A percentile compares a stretch with the other conserved stretches of the same genome.
Conservation (phyloP, 2,329 filamentous ascomycete genomes). For the Didymella segeticola region DNA sequence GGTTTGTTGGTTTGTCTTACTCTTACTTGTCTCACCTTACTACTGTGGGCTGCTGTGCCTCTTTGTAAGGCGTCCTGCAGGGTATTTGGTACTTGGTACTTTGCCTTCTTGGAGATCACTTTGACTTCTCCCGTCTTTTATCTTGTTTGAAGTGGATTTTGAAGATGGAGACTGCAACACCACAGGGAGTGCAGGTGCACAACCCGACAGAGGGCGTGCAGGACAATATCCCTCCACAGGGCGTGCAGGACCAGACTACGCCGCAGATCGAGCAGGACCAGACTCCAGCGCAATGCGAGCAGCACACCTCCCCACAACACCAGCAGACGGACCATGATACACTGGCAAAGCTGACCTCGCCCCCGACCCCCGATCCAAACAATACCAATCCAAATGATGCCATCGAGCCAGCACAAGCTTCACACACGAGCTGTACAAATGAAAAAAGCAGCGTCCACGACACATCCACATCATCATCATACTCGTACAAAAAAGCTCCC, state of each 20-base stretch:
- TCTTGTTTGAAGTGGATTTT: not conserved
- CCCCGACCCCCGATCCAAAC: not conserved
- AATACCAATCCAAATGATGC: not conserved
- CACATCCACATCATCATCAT: slow-evolving; percentile 1
- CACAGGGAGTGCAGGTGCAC: too few species aligned
- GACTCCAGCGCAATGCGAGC: too few species aligned
- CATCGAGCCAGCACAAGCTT: slow-evolving; percentile 1
- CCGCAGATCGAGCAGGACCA: too few species aligned
- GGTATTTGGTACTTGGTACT: not conserved
- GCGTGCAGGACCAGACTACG: too few species aligned
- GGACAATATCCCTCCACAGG: too few species aligned
- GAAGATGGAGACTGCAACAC: slow-evolving; percentile 2
- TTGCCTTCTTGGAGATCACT: too few species aligned
- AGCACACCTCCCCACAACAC: too few species aligned
- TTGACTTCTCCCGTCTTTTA: not conserved
- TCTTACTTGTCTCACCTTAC: slow-evolving; percentile 9
- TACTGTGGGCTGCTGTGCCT: slow-evolving; percentile 13
- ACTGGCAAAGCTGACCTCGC: slow-evolving; percentile 8
- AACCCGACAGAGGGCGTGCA: too few species aligned
- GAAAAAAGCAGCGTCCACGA: slow-evolving; percentile 6
- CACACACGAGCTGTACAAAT: not conserved
- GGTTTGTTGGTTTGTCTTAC: slow-evolving; percentile 11
- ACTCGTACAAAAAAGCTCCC: slow-evolving; percentile 11
- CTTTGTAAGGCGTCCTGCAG: not conserved
- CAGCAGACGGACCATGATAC: slow-evolving; percentile 2